A percentile compares a stretch with the other conserved stretches of the same genome.
Evolutionary conservation across 2,329 filamentous ascomycete genomes (phyloP).

Genomic region (Fusarium odoratissimum): DNA sequence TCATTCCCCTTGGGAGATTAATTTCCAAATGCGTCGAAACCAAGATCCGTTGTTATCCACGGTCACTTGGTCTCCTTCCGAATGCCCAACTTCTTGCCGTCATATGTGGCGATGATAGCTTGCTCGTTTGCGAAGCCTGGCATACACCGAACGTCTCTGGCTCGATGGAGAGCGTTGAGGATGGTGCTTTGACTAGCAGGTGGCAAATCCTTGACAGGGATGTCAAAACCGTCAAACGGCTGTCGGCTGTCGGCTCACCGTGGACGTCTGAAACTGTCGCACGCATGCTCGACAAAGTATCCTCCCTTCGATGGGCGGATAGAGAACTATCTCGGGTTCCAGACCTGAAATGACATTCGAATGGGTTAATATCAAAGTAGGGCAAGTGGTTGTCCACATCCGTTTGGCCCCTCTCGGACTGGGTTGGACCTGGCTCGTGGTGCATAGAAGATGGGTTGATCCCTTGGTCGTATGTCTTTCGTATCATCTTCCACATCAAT

Average conservation of each 20-base stretch:
- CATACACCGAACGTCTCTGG: not conserved
- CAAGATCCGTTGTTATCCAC: not conserved
- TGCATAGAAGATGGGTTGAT: not conserved
- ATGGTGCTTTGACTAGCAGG: not conserved
- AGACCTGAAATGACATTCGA: rapidly evolving
- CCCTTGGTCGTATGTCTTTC: too few relatives aligned
- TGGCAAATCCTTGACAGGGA: too few relatives aligned
- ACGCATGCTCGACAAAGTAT: not conserved
- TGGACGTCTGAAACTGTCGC: not conserved
- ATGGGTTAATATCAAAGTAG: not conserved
- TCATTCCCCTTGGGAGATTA: rapidly evolving
- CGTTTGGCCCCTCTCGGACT: not conserved
- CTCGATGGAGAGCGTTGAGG: not conserved
- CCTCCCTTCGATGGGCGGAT: not conserved
- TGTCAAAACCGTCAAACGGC: not conserved
- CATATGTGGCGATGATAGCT: rapidly evolving
- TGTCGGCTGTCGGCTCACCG: too few relatives aligned
- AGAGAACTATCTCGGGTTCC: too few relatives aligned
- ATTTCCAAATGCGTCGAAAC: too few relatives aligned
- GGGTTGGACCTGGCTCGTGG: not conserved
- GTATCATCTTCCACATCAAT: not conserved
- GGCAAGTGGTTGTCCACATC: too few relatives aligned
- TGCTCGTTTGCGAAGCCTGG: not conserved
- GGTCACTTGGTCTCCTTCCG: not conserved
- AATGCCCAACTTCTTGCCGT: not conserved